Conservation (phyloP, 2,329 filamentous ascomycete species). For the Scedosporium aurantiacum region DNA sequence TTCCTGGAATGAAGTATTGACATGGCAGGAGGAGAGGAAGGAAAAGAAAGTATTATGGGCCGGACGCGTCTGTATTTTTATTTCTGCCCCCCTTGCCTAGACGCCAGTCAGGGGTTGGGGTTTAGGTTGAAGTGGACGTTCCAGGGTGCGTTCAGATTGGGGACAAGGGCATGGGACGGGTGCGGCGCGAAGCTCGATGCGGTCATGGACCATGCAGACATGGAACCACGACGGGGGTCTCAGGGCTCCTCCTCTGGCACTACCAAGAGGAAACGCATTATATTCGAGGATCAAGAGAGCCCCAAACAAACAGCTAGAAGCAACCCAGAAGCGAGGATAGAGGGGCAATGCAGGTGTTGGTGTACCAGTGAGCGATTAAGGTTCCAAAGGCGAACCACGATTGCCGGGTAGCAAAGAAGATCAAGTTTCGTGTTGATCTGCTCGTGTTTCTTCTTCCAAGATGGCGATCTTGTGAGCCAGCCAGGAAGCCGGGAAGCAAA, state of each 20-base stretch:
- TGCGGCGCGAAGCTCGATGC: conserved; percentile 2
- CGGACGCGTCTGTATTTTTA: conserved; percentile 38
- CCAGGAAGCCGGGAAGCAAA: conserved; percentile 5
- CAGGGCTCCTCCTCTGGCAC: not conserved
- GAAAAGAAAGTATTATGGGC: conserved; percentile 21
- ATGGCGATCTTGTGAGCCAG: conserved; percentile 17
- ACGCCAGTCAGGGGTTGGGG: conserved; percentile 34
- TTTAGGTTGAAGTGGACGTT: conserved; percentile 2
- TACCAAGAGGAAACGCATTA: not conserved
- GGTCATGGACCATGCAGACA: conserved; percentile 2
- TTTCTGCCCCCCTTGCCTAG: conserved; percentile 26
- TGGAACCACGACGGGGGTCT: conserved; percentile 5
- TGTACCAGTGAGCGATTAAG: not conserved
- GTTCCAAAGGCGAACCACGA: conserved; percentile 1
- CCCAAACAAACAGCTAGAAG: not conserved
- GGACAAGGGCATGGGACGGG: conserved; percentile 3
- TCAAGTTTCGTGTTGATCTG: conserved; percentile 6
- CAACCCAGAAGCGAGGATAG: not conserved
- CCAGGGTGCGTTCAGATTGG: conserved; percentile 4
- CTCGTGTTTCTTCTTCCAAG: conserved; percentile 2
- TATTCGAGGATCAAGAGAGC: conserved; percentile 2
- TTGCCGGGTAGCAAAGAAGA: conserved; percentile 1
- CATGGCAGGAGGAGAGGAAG: conserved; percentile 17
- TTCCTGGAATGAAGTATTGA: conserved; percentile 19
- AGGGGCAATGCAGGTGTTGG: not conserved